A percentile compares a stretch with the other conserved stretches of the same genome.
These are phyloP conservation scores for Nigrograna mackinnonii DNA, from an alignment of 2,329 filamentous ascomycete genomes.

Conservation along the genomic window DNA sequence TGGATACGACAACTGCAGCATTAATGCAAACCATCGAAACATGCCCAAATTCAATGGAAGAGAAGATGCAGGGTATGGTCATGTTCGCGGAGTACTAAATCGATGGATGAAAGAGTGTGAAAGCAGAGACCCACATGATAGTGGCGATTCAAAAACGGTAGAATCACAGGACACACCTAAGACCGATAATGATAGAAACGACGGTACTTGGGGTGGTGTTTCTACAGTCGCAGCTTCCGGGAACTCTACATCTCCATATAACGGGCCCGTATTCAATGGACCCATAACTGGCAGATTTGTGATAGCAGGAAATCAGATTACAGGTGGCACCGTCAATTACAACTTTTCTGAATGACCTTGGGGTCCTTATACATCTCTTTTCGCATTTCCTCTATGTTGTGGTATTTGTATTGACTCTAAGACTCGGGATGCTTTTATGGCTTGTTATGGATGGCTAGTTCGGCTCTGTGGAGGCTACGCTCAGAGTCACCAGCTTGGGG, in stretches of 20 bases:
- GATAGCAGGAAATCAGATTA: constrained; percentile 5
- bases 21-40: constrained; percentile 5
- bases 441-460: too few relatives aligned
- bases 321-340: constrained; percentile 6
- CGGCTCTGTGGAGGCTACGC: too few relatives aligned
- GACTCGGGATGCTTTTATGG: too few relatives aligned
- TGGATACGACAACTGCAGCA: constrained; percentile 10
- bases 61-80: constrained; percentile 5
- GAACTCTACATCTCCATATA: too few relatives aligned
- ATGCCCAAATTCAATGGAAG: constrained; percentile 8
- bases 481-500: too few relatives aligned
- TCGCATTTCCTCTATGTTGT: too few relatives aligned
- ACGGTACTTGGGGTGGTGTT: background rate
- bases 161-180: background rate
- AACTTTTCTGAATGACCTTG: constrained; percentile 4
- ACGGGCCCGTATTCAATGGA: constrained; percentile 8
- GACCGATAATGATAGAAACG: background rate
- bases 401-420: too few relatives aligned
- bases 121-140: background rate
- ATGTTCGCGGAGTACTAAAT: constrained; percentile 7
- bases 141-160: background rate
- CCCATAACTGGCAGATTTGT: constrained; percentile 7
- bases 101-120: constrained; percentile 5
- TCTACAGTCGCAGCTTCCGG: too few relatives aligned
- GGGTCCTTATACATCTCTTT: too few relatives aligned